These are phyloP conservation scores for Cylindrodendrum hubeiense DNA, from an alignment of 2,329 filamentous ascomycete genomes.

Conservation along the genomic window DNA sequence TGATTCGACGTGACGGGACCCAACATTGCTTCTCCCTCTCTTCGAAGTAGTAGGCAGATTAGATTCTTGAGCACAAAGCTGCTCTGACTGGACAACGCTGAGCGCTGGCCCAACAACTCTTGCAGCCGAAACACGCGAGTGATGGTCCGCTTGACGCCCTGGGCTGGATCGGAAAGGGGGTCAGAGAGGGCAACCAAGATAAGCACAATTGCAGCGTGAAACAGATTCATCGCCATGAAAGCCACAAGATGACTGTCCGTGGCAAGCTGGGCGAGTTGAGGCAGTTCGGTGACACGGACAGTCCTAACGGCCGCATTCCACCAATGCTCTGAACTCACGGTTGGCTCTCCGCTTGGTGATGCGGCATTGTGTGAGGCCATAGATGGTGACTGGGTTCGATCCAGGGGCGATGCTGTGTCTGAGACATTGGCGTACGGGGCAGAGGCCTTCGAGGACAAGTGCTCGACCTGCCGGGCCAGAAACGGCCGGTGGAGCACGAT, in stretches of 20 bases:
- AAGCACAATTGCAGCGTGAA: conserved; percentile 58
- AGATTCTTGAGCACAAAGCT: conserved; percentile 12
- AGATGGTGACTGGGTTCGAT: not conserved
- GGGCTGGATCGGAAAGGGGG: conserved; percentile 55
- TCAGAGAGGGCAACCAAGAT: conserved; percentile 56
- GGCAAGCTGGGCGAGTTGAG: conserved; percentile 51
- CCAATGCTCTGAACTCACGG: conserved; percentile 45
- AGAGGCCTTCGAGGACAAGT: not conserved
- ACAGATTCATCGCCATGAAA: conserved; percentile 59
- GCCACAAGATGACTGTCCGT: conserved; percentile 57
- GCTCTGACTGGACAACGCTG: conserved; percentile 8
- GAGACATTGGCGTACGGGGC: not conserved
- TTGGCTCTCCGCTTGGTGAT: not conserved
- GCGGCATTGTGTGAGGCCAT: not conserved
- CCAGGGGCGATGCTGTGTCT: not conserved
- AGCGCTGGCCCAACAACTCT: conserved; percentile 39
- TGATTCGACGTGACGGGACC: not conserved
- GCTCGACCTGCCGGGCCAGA: conserved; percentile 1
- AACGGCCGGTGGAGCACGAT: conserved; percentile 10
- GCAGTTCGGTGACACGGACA: conserved; percentile 50
- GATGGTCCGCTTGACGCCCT: conserved; percentile 56
- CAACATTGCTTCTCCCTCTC: conserved; percentile 11
- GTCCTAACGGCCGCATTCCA: conserved; percentile 55
- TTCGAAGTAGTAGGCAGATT: not conserved
- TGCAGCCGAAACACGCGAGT: conserved; percentile 56